Base-by-base conservation (phyloP, 768 basidiomycete genomes). In the Mycena vulgaris region DNA sequence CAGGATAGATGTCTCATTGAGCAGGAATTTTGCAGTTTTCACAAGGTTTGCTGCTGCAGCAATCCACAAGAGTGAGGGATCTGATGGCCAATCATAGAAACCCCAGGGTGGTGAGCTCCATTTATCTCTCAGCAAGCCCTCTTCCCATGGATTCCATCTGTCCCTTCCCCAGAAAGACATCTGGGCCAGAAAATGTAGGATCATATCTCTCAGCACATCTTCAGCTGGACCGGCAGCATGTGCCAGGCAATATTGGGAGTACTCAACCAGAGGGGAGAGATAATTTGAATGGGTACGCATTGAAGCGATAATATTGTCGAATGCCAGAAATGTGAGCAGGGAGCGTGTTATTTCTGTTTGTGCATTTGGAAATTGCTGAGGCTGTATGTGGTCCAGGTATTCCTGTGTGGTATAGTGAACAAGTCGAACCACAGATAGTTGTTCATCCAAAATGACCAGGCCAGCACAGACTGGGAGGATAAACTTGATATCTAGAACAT, bases 331-430 rank as follows among this genome's bases (percentile, higher is more conserved):
- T 23, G 53, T 65, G n/a, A 65, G 45, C 40, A 55, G 23, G 7
- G 23, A 25, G 5, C 17, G 42, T n/a, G 63, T 39, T 2, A 65
- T 65, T 7, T 65, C 42, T 6, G 28, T 17, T 2, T 65, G 53
- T 10, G 63, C 53, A 45, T 35, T 7, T 33, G 42, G 30, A 37
- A 65, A 57, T 47, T 37, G 27, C 28, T 39, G 9, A 3, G 39
- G 3, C 14, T 39, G 39, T 3, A 39, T 39, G 30, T 7, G 2
- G 17, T 47, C 33, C 3, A 65, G 27, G 25, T 65, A 65, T 1
- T 65, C 9, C n/a, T 65, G 63, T 21, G 45, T 23, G 1, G 63
- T 65, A n/a, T 28, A 65, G 16, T 65, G 63, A 13, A 65, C 55
- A 27, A 65, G 42, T 31, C 63, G 63, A 1, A 64, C 63, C 3